A percentile compares a stretch with the other conserved stretches of the same genome.
Evolutionary conservation across 176 grass and related monocot genomes (phyloP).

Genomic region (Miscanthus lutarioriparius): DNA sequence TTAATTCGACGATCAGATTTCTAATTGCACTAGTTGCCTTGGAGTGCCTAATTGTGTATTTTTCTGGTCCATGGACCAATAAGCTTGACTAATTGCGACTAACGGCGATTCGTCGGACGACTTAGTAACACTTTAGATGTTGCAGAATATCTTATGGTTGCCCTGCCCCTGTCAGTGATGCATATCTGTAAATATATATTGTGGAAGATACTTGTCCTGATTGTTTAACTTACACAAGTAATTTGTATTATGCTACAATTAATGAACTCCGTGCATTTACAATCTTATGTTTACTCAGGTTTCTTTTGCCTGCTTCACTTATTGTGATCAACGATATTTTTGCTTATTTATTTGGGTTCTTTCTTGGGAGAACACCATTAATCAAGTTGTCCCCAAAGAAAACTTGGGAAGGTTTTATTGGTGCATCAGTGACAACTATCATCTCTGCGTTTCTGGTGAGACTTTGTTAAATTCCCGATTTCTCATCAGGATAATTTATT

Average conservation of each 20-base stretch:
- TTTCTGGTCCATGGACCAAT: not conserved
- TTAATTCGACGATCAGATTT: not conserved
- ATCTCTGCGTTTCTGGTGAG: constrained; percentile 93
- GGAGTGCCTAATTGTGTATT: not conserved
- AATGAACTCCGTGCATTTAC: constrained; percentile 13
- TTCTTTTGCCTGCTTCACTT: constrained; percentile 96
- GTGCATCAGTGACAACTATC: constrained; percentile 93
- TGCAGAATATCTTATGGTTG: not conserved
- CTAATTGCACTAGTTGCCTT: not conserved
- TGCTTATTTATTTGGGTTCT: constrained; percentile 98
- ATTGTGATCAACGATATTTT: constrained; percentile 96
- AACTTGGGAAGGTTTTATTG: constrained; percentile 99
- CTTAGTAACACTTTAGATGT: constrained; percentile 3
- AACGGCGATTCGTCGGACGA: not conserved
- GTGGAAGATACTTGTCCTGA: not conserved
- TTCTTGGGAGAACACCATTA: constrained; percentile 94
- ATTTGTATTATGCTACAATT: constrained; percentile 8
- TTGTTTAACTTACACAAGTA: not conserved
- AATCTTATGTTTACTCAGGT: constrained; percentile 62
- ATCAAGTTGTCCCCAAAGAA: constrained; percentile 99
- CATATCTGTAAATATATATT: not conserved
- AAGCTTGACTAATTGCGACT: not conserved
- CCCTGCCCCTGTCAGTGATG: not conserved
- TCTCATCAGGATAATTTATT: not conserved
- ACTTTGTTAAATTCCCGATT: not conserved